Percentiles rank a stretch among this genome's conserved stretches.
Conservation (phyloP, 805 yeast genomes). For the Candida ponderosae region DNA sequence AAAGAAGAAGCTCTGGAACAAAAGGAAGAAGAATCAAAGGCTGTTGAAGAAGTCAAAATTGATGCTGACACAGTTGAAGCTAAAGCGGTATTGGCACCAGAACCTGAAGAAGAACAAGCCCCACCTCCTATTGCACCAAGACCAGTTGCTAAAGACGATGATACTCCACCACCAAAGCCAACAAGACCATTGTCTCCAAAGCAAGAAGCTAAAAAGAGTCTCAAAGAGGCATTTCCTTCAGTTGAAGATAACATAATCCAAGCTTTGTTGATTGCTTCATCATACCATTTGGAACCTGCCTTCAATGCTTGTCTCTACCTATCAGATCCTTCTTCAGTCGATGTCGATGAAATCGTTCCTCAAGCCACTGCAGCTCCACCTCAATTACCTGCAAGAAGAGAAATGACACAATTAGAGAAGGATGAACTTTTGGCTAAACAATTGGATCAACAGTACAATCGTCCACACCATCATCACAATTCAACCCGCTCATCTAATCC, state of each 20-base stretch:
- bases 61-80: constrained; percentile 1
- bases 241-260: constrained; percentile 63
- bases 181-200: constrained; percentile 58
- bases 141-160: constrained; percentile 6
- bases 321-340: constrained; percentile 57
- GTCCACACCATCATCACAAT: constrained; percentile 11
- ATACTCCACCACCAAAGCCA: constrained; percentile 39
- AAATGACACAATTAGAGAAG: constrained; percentile 41
- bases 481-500: constrained; percentile 20
- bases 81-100: constrained; percentile 1
- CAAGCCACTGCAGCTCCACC: constrained; percentile 20
- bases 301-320: constrained; percentile 79
- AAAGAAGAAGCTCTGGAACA: constrained; percentile 6
- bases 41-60: constrained; percentile 1
- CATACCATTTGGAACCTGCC: constrained; percentile 74
- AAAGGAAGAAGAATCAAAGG: constrained; percentile 2
- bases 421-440: constrained; percentile 82
- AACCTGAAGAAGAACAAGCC: constrained; percentile 3
- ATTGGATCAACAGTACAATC: constrained; percentile 58
- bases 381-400: constrained; percentile 21
- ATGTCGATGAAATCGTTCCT: constrained; percentile 36
- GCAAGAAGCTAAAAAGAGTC: constrained; percentile 44
- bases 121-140: neutral
- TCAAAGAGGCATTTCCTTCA: constrained; percentile 82
- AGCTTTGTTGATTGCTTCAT: constrained; percentile 80